These are phyloP conservation scores for Ceratocystis alfenasii DNA, from an alignment of 2,329 filamentous ascomycete genomes.

Conservation along the genomic window DNA sequence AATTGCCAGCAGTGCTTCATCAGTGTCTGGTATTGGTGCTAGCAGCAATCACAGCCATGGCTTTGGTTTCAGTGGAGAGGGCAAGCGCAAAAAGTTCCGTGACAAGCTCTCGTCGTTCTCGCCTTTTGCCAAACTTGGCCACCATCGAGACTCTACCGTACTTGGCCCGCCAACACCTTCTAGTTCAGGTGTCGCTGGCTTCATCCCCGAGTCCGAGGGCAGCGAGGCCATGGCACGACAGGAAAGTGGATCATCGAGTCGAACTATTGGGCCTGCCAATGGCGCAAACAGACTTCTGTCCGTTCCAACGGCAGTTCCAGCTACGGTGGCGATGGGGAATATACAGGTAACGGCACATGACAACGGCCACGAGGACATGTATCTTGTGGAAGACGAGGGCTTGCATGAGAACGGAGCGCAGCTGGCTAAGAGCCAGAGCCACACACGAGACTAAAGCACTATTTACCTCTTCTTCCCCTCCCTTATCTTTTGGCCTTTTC, in stretches of 20 bases:
- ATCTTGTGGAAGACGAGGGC: constrained; percentile 18
- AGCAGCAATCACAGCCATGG: constrained; percentile 22
- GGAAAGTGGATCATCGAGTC: constrained; percentile 7
- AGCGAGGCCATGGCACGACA: constrained; percentile 9
- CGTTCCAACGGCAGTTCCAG: background rate
- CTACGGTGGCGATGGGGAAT: background rate
- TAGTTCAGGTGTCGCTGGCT: background rate
- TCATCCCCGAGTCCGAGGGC: background rate
- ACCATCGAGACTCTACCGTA: background rate
- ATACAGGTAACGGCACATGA: constrained; percentile 16
- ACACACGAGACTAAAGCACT: background rate
- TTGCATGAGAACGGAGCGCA: background rate
- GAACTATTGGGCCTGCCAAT: background rate
- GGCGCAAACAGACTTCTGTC: background rate
- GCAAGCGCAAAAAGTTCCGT: constrained; percentile 16
- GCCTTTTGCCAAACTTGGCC: constrained; percentile 20
- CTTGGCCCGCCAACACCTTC: background rate
- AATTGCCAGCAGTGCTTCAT: constrained; percentile 14
- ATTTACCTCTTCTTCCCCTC: background rate
- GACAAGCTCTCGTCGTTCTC: constrained; percentile 18
- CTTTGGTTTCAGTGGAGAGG: constrained; percentile 29
- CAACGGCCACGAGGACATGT: constrained; percentile 21
- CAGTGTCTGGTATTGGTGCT: background rate
- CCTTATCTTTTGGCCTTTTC: background rate
- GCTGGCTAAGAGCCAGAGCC: background rate